These are phyloP conservation scores for Fusarium sp. DNA, from an alignment of 2,329 filamentous ascomycete genomes.

Conservation along the genomic window DNA sequence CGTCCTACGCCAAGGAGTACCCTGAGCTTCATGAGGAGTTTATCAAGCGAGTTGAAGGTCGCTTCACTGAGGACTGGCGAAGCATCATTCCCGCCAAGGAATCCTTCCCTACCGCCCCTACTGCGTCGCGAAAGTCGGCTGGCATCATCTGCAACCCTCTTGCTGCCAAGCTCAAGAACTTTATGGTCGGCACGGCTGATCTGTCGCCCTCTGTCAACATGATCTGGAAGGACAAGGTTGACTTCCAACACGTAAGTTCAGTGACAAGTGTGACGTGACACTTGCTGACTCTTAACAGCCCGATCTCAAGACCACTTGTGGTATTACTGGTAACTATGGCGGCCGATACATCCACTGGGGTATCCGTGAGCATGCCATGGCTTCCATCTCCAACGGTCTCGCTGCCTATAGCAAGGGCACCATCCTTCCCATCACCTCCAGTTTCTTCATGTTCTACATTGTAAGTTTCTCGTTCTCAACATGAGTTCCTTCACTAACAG, in stretches of 20 bases:
- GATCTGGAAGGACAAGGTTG: slow-evolving; percentile 64
- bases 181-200: slow-evolving; percentile 67
- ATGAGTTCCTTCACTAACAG: not conserved
- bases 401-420: slow-evolving; percentile 68
- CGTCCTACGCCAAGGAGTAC: slow-evolving; percentile 56
- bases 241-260: slow-evolving; percentile 58
- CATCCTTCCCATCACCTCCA: slow-evolving; percentile 68
- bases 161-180: slow-evolving; percentile 57
- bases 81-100: slow-evolving; percentile 59
- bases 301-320: slow-evolving; percentile 54
- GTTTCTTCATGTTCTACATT: slow-evolving; percentile 73
- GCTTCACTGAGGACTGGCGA: slow-evolving; percentile 60
- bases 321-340: slow-evolving; percentile 65
- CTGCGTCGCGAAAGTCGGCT: slow-evolving; percentile 62
- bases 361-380: slow-evolving; percentile 73
- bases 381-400: slow-evolving; percentile 67
- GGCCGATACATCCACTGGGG: slow-evolving; percentile 71
- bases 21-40: slow-evolving; percentile 65
- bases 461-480: not conserved
- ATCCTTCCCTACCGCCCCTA: slow-evolving; percentile 58
- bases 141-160: slow-evolving; percentile 64
- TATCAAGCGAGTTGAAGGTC: slow-evolving; percentile 59
- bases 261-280: not conserved
- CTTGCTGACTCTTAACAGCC: slow-evolving; percentile 43
- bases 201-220: slow-evolving; percentile 66